Evolutionary conservation across 1,284 basidiomycete species (phyloP).

Genomic region (Ustilago trichophora): DNA sequence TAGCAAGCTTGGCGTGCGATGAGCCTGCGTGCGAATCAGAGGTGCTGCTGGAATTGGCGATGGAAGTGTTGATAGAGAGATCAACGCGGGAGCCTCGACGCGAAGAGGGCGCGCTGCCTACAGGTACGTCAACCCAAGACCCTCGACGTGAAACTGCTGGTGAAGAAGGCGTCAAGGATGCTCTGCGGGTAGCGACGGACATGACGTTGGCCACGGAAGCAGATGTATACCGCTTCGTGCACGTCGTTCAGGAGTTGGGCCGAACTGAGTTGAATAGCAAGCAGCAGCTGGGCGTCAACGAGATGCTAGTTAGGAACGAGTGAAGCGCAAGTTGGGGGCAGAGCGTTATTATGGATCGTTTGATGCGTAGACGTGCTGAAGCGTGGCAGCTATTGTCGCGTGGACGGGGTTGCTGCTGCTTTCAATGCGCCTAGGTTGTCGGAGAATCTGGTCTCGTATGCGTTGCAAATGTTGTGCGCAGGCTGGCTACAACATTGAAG

Average conservation of each 20-base stretch:
- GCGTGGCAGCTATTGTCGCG: no score
- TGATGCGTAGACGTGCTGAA: no score
- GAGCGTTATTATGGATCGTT: no score
- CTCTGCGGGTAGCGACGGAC: conserved; percentile 33
- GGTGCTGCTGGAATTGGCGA: not conserved
- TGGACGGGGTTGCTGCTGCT: no score
- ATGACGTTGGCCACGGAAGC: conserved; percentile 14
- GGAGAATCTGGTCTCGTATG: not conserved
- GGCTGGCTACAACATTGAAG: not conserved
- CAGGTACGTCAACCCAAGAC: conserved; percentile 32
- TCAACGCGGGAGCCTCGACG: conserved; percentile 33
- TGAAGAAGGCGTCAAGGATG: conserved; percentile 37
- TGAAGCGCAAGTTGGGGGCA: no score
- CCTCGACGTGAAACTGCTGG: conserved; percentile 33
- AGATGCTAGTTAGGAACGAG: no score
- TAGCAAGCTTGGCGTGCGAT: conserved; percentile 19
- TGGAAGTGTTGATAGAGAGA: conserved; percentile 13
- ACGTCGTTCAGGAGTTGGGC: not conserved
- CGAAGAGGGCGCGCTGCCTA: conserved; percentile 17
- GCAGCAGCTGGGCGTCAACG: no score
- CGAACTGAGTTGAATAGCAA: not conserved
- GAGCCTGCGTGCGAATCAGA: conserved; percentile 5
- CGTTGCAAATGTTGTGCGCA: not conserved
- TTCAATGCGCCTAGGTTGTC: no score
- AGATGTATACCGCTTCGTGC: not conserved